Evolutionary conservation across 148 eudicot genomes (phyloP).

Genomic region (Spergularia bocconei): DNA sequence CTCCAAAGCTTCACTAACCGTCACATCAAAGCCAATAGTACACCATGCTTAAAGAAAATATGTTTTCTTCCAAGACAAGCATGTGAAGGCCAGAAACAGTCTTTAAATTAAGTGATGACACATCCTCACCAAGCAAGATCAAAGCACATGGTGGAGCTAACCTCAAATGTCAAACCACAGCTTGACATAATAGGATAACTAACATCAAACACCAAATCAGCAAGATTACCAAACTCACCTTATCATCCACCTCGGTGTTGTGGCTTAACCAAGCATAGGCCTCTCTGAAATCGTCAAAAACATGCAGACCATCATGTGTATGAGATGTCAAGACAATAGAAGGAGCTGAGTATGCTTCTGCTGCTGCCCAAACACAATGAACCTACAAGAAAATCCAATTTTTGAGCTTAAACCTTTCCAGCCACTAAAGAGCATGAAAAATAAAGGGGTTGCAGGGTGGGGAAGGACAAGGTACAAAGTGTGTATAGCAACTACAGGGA

Average conservation of each 20-base stretch:
- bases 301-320: conserved; percentile 84
- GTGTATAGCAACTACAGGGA: too few species aligned
- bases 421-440: neutral
- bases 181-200: neutral
- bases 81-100: neutral
- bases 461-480: too few species aligned
- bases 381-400: conserved; percentile 44
- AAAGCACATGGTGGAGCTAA: neutral
- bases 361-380: conserved; percentile 99
- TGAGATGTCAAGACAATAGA: conserved; percentile 90
- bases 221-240: conserved; percentile 48
- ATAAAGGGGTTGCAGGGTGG: neutral
- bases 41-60: neutral
- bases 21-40: neutral
- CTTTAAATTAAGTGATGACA: neutral
- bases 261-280: conserved; percentile 95
- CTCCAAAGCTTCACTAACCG: neutral
- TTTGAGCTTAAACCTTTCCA: neutral
- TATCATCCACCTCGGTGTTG: conserved; percentile 96
- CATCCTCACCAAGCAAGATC: neutral
- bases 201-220: conserved; percentile 4
- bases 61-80: too few species aligned
- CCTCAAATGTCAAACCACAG: neutral
- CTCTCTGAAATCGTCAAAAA: conserved; percentile 99
- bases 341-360: conserved; percentile 99